Conservation (phyloP, 495 filamentous ascomycete genomes). For the Neurospora cerealis region DNA sequence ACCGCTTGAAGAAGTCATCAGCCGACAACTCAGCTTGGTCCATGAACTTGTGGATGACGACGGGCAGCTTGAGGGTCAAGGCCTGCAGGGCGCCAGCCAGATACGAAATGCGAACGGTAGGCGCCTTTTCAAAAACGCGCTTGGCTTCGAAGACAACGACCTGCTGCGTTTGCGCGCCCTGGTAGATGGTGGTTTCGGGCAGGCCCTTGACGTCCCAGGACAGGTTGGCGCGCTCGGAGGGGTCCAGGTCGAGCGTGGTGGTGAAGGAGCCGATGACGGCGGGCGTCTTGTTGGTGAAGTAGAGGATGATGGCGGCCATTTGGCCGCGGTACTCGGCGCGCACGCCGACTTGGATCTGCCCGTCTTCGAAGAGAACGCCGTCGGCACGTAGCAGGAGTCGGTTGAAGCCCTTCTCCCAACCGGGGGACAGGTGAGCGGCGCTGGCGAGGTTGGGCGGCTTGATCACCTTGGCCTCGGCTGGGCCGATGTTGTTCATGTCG, state of each 20-base stretch:
- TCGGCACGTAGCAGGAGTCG: constrained; percentile 67
- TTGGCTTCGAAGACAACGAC: constrained; percentile 89
- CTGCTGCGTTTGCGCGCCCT: constrained; percentile 76
- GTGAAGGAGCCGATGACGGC: constrained; percentile 80
- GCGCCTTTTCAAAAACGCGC: constrained; percentile 69
- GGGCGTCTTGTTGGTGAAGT: constrained; percentile 88
- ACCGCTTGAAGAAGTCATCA: constrained; percentile 97
- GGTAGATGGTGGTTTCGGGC: constrained; percentile 69
- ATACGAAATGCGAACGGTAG: constrained; percentile 90
- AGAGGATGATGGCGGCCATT: constrained; percentile 89
- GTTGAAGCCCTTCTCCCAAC: constrained; percentile 90
- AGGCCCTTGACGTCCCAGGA: constrained; percentile 77
- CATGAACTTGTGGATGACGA: constrained; percentile 92
- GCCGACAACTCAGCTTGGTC: constrained; percentile 70
- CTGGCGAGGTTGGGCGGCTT: constrained; percentile 77
- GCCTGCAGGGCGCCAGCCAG: constrained; percentile 90
- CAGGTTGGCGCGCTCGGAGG: constrained; percentile 53
- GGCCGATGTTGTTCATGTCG: constrained; percentile 54
- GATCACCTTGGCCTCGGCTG: constrained; percentile 44
- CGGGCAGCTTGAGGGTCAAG: constrained; percentile 80
- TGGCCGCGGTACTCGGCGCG: constrained; percentile 89
- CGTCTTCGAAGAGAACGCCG: constrained; percentile 89
- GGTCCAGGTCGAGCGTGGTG: constrained; percentile 78
- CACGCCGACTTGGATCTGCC: constrained; percentile 84
- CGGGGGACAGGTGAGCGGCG: constrained; percentile 82